Conservation (phyloP, 441 rosid genomes). For the Mallotus repandus region DNA sequence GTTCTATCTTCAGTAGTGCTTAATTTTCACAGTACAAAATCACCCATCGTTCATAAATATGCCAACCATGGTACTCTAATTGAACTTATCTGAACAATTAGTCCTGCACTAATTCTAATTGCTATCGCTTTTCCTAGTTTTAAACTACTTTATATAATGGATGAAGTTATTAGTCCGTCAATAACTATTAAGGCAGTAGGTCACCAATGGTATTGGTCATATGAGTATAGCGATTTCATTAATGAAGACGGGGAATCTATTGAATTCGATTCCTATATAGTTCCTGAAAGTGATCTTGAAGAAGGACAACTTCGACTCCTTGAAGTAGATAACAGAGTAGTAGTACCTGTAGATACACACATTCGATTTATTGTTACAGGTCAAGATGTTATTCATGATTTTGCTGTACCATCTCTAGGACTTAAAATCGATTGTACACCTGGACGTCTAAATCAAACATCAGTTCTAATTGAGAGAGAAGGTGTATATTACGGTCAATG, state of each 20-base stretch:
- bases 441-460: background rate
- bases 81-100: background rate
- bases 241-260: background rate
- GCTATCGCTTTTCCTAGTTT: background rate
- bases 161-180: background rate
- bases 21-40: background rate
- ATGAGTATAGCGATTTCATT: background rate
- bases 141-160: background rate
- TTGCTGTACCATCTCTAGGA: background rate
- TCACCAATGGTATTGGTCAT: background rate
- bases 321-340: background rate
- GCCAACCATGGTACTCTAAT: background rate
- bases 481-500: background rate
- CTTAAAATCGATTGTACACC: background rate
- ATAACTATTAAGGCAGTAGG: background rate
- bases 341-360: conserved; percentile 1
- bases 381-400: background rate
- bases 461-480: background rate
- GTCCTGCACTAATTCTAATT: background rate
- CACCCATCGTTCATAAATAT: background rate
- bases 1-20: background rate
- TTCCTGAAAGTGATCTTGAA: background rate
- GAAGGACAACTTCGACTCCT: background rate
- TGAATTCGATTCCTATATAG: background rate
- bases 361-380: background rate